Percentiles rank a stretch among this genome's conserved stretches.
These are phyloP conservation scores for Chamaecrista fasciculata DNA, from an alignment of 306 rosid genomes.

Conservation along the genomic window DNA sequence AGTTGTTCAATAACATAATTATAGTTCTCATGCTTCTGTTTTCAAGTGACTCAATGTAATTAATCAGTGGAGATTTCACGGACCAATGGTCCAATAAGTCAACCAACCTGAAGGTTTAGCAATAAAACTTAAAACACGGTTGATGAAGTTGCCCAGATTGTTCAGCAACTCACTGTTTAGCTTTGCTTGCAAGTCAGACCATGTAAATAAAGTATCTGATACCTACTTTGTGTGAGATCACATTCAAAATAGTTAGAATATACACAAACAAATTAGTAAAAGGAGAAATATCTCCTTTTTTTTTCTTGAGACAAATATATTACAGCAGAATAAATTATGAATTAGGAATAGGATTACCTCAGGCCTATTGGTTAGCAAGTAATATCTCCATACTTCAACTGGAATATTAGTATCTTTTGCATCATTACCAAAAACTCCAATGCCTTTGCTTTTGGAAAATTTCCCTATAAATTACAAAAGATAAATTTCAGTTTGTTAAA, in stretches of 20 bases:
- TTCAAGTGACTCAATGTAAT: conserved; percentile 15
- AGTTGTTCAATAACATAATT: conserved; percentile 22
- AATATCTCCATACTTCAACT: conserved; percentile 97
- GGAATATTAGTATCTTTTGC: conserved; percentile 92
- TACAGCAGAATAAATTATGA: not conserved
- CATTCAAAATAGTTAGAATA: conserved; percentile 17
- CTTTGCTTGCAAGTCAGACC: conserved; percentile 95
- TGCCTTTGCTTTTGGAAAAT: conserved; percentile 93
- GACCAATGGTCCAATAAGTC: conserved; percentile 20
- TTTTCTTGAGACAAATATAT: conserved; percentile 14
- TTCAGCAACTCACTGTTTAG: conserved; percentile 81
- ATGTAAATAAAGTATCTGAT: conserved; percentile 85
- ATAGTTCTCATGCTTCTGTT: conserved; percentile 5
- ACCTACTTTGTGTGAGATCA: conserved; percentile 46
- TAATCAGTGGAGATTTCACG: conserved; percentile 9
- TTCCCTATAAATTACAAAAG: conserved; percentile 52
- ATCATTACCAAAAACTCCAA: conserved; percentile 94
- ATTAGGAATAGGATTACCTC: conserved; percentile 56
- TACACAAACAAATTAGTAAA: not conserved
- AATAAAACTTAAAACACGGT: conserved; percentile 88
- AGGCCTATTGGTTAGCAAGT: conserved; percentile 90
- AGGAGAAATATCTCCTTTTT: conserved; percentile 2
- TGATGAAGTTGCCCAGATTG: conserved; percentile 90
- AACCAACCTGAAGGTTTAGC: conserved; percentile 95
- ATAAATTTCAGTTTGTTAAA: conserved; percentile 8